Evolutionary conservation across 768 basidiomycete species (phyloP).

Genomic region (Amyloporia xantha): DNA sequence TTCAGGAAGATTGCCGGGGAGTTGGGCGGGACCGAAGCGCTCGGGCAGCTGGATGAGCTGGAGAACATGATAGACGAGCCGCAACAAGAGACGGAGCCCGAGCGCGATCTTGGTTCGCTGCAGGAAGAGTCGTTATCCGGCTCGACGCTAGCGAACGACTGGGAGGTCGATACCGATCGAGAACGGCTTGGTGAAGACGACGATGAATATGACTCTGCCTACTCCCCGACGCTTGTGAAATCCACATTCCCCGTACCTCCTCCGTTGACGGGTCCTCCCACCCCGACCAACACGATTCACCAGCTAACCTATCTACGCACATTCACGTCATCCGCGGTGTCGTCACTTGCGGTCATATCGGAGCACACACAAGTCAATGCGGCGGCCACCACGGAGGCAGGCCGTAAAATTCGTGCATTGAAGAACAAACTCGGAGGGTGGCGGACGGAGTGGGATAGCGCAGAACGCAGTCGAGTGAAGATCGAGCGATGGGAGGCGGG

Average conservation of each 20-base stretch:
- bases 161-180: constrained; percentile 45
- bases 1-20: constrained; percentile 72
- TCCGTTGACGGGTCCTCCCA: constrained; percentile 41
- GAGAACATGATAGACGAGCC: constrained; percentile 38
- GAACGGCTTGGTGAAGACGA: constrained; percentile 38
- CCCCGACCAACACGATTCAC: constrained; percentile 52
- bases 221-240: constrained; percentile 44
- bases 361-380: constrained; percentile 88
- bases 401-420: constrained; percentile 77
- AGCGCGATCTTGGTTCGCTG: constrained; percentile 20
- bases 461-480: constrained; percentile 66
- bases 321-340: constrained; percentile 66
- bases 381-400: constrained; percentile 79
- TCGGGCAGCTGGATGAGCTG: constrained; percentile 64
- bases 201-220: constrained; percentile 34
- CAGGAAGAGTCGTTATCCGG: constrained; percentile 23
- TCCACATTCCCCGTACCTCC: constrained; percentile 51
- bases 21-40: constrained; percentile 67
- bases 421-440: constrained; percentile 80
- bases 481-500: constrained; percentile 82
- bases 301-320: constrained; percentile 68
- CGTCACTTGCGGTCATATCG: constrained; percentile 70
- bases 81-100: constrained; percentile 21
- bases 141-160: constrained; percentile 33
- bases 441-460: constrained; percentile 79